A percentile compares a stretch with the other conserved stretches of the same genome.
These are phyloP conservation scores for Neoascochyta sp. DNA, from an alignment of 2,329 filamentous ascomycete species.

Conservation along the genomic window DNA sequence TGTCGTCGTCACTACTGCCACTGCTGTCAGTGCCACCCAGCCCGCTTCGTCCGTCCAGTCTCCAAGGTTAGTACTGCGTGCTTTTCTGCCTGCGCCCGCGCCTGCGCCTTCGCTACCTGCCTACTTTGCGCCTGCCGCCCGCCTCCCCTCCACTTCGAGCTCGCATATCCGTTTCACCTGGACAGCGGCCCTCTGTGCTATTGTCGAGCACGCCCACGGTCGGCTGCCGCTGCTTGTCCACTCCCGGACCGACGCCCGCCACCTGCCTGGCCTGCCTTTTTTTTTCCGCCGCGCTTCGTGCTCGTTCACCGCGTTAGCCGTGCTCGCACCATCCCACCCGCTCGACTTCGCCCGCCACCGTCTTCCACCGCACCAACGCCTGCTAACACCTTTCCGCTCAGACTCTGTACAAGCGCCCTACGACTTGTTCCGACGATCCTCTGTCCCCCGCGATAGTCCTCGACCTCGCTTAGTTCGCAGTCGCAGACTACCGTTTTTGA, in stretches of 20 bases:
- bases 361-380: conserved; percentile 3
- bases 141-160: neutral
- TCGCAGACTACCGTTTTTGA: conserved; percentile 5
- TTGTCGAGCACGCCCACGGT: no score
- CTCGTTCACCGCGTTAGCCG: no score
- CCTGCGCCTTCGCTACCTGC: conserved; percentile 4
- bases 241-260: no score
- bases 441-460: conserved; percentile 5
- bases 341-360: no score
- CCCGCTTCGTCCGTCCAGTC: conserved; percentile 11
- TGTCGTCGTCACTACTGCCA: no score
- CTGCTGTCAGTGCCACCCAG: conserved; percentile 6
- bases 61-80: conserved; percentile 27
- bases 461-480: conserved; percentile 3
- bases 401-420: conserved; percentile 10
- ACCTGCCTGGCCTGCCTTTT: no score
- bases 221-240: no score
- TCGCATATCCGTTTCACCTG: no score
- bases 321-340: no score
- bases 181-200: no score
- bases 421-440: conserved; percentile 9
- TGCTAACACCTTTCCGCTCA: conserved; percentile 16
- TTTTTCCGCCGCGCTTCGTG: no score
- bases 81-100: conserved; percentile 8
- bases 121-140: conserved; percentile 8